Evolutionary conservation across 176 grass and related monocot genomes (phyloP), one percentile per base, ranked within the genome.

Genomic region (Metroxylon sagu): DNA sequence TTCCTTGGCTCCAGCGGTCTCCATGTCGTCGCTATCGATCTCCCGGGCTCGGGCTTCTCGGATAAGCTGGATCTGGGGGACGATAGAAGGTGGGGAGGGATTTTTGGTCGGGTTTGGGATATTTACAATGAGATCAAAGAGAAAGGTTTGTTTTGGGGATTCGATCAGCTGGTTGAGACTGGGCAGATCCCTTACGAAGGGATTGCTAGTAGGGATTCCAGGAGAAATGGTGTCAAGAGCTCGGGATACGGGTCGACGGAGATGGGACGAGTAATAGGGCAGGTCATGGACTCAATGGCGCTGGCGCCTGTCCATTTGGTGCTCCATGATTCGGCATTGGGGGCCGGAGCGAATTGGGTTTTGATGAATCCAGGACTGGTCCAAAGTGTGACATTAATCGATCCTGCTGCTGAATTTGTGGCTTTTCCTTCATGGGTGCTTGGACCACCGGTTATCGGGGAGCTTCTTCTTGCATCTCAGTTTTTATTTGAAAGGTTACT

Each of bases 71-170:
- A 56, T 27, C n/a, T 69, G 5, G 17, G 60, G 6, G 0, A 50
- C 16, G 25, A 52, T 0, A 54, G 56, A 2, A 17, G 26, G 2
- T 50, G 64, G 71, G 19, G 51, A 8, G 76, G 71, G 18, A 29
- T 60, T 1, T 23, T 95, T 19, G 58, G 59, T 62, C 26, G 59
- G 29, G 25, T 73, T 29, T 67, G 67, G 23, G 68, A 69, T 53
- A 63, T 72, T 25, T 77, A 60, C 30, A 62, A 12, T 43, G 70
- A 79, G 74, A 95, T 95, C 67, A 70, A 57, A 61, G 52, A 86
- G 54, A 79, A 81, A 5, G 85, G 82, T 55, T 6, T 95, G 29
- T 95, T 95, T 76, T 87, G 76, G 79, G 89, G 76, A 26, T 95
- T 95, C 59, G 89, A 89, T 75, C 82, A 80, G 68, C 67, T 95